phyloP scores from a whole-genome alignment of 805 yeast genomes.

The Candida montana region DNA sequence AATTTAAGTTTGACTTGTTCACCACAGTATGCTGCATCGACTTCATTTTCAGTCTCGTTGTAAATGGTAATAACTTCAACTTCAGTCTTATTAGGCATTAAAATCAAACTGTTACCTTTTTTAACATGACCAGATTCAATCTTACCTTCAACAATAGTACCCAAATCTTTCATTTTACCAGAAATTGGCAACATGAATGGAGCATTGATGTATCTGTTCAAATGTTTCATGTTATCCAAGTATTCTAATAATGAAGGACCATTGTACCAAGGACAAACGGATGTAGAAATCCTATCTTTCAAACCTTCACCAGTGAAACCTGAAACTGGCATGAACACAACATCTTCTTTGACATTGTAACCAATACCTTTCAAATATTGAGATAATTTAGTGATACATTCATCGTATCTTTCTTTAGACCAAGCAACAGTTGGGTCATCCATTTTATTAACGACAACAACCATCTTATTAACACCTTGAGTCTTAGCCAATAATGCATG shows the following conservation, averaged over 20 bases:
- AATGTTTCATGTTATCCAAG: slow-evolving; percentile 75
- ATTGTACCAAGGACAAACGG: slow-evolving; percentile 84
- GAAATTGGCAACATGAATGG: slow-evolving; percentile 97
- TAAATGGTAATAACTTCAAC: slow-evolving; percentile 85
- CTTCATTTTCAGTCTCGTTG: slow-evolving; percentile 95
- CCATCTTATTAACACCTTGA: slow-evolving; percentile 91
- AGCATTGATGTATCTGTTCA: slow-evolving; percentile 82
- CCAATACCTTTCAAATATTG: slow-evolving; percentile 83
- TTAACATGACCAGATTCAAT: slow-evolving; percentile 92
- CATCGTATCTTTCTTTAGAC: slow-evolving; percentile 95
- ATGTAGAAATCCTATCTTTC: slow-evolving; percentile 71
- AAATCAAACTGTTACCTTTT: slow-evolving; percentile 65
- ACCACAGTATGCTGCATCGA: slow-evolving; percentile 85
- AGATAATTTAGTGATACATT: slow-evolving; percentile 82
- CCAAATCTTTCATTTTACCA: slow-evolving; percentile 93
- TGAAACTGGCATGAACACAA: slow-evolving; percentile 92
- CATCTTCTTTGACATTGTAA: slow-evolving; percentile 76
- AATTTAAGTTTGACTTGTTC: slow-evolving; percentile 93
- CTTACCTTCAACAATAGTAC: slow-evolving; percentile 97
- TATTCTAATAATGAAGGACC: slow-evolving; percentile 92
- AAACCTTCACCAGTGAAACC: slow-evolving; percentile 97
- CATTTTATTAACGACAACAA: slow-evolving; percentile 97
- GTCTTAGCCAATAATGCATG: slow-evolving; percentile 97
- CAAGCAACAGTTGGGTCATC: slow-evolving; percentile 96
- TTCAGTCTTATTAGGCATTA: slow-evolving; percentile 87